Evolutionary conservation across 2,329 filamentous ascomycete species (phyloP), one percentile per base, ranked within the genome.

Genomic region (Phialemoniopsis sp.): DNA sequence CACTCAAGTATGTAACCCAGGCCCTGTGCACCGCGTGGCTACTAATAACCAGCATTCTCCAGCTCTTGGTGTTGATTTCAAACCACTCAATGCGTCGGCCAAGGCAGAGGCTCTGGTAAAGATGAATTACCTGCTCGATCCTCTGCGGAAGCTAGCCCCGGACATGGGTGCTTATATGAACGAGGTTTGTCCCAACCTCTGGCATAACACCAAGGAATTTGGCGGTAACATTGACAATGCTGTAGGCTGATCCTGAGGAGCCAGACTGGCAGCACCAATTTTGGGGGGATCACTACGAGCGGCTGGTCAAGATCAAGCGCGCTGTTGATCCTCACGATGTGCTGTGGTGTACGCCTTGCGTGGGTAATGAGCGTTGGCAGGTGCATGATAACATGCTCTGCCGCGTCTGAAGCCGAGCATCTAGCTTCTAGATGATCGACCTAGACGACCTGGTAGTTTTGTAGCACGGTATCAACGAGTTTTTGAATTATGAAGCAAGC

Each of bases 71-170:
- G 36, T 47, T 13, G 34, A 32, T 15, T 49, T 43, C 31, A 13
- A 34, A 14, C 34, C 51, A 13, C 36, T 44, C 33, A 45, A 54
- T 16, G 29, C 29, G 2, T 37, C 45, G 12, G 44, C 45, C n/a
- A 40, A 34, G 28, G 33, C 31, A 4, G 38, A 36, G 5, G 47
- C 47, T 7, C 36, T 46, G 9, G 29, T 17, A 13, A 17, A 40
- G 16, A 37, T 40, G 3, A 37, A 40, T n/a, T 36, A 31, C 16
- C 39, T 38, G 32, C 34, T 46, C 4, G 40, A 40, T 2, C 43
- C 40, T 5, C 45, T 66, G 17, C 47, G 45, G 14, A 49, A 56
- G 8, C 45, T 65, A 6, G 44, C 50, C 1, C 57, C 54, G 1
- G 46, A 46, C 12, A 49, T 45, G 18, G 44, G 37, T 3, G 42